Conservation (phyloP, 306 rosid species). For the Pterocarpus santalinus region DNA sequence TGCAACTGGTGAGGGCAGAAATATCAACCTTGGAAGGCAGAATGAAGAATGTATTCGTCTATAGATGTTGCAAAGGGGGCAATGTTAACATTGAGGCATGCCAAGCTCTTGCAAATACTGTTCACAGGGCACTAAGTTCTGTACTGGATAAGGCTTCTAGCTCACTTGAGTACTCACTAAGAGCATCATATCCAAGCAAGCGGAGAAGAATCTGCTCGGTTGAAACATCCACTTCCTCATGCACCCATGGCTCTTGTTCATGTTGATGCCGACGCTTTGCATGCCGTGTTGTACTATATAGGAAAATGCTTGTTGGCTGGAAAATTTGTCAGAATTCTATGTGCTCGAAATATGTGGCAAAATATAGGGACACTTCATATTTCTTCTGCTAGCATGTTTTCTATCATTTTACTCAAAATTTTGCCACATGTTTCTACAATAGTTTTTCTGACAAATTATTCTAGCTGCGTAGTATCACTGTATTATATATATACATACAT, state of each 20-base stretch:
- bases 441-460: too few species aligned
- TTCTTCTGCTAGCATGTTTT: too few species aligned
- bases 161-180: slow-evolving; percentile 70
- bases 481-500: background rate
- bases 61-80: slow-evolving; percentile 55
- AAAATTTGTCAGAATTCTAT: too few species aligned
- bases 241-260: slow-evolving; percentile 43
- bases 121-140: slow-evolving; percentile 65
- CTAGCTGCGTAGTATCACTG: too few species aligned
- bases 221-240: slow-evolving; percentile 51
- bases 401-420: too few species aligned
- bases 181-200: slow-evolving; percentile 64
- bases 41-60: slow-evolving; percentile 68
- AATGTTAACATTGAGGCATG: slow-evolving; percentile 50
- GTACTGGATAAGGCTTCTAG: slow-evolving; percentile 72
- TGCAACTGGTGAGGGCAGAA: slow-evolving; percentile 69
- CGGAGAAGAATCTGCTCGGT: slow-evolving; percentile 60
- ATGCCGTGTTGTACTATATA: background rate
- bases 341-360: too few species aligned
- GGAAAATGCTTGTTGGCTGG: too few species aligned
- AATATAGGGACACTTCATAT: too few species aligned
- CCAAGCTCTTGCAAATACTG: slow-evolving; percentile 55
- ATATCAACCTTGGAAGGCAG: slow-evolving; percentile 80
- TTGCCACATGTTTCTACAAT: too few species aligned
- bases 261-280: background rate